Evolutionary conservation across 169 alveolate genomes (phyloP).

Genomic region (Plasmodium malariae): DNA sequence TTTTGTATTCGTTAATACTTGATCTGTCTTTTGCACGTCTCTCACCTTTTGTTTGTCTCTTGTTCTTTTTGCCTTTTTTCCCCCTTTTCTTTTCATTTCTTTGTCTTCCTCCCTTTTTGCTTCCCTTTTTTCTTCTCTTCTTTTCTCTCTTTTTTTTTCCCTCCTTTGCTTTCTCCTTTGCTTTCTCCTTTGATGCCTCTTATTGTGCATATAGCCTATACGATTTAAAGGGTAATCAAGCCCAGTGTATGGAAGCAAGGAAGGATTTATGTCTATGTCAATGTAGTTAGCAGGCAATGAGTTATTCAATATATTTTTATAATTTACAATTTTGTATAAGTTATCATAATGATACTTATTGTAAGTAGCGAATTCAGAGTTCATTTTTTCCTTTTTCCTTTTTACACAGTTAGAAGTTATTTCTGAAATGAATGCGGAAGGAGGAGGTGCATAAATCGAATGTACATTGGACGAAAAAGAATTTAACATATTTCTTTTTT

Average conservation of each 20-base stretch:
- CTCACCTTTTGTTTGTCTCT: background rate
- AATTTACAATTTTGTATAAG: conserved; percentile 23
- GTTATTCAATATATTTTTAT: conserved; percentile 12
- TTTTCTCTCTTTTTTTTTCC: background rate
- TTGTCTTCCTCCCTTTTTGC: background rate
- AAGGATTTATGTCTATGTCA: conserved; percentile 30
- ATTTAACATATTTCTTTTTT: background rate
- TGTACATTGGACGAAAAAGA: background rate
- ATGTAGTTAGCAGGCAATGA: conserved; percentile 22
- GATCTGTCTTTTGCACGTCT: background rate
- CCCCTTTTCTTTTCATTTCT: background rate
- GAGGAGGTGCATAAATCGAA: background rate
- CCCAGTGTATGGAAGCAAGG: background rate
- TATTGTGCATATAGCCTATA: background rate
- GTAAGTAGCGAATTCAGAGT: background rate
- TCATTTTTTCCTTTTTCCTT: background rate
- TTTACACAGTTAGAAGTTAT: too few relatives aligned
- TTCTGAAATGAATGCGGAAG: background rate
- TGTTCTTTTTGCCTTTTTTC: background rate
- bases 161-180: background rate
- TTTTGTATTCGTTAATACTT: too few relatives aligned
- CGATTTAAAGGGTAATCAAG: background rate
- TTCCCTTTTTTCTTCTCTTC: background rate
- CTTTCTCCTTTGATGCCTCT: background rate
- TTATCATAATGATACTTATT: background rate